These are phyloP conservation scores for Scutellaria minor DNA, from an alignment of 257 asterid genomes.

Conservation along the genomic window DNA sequence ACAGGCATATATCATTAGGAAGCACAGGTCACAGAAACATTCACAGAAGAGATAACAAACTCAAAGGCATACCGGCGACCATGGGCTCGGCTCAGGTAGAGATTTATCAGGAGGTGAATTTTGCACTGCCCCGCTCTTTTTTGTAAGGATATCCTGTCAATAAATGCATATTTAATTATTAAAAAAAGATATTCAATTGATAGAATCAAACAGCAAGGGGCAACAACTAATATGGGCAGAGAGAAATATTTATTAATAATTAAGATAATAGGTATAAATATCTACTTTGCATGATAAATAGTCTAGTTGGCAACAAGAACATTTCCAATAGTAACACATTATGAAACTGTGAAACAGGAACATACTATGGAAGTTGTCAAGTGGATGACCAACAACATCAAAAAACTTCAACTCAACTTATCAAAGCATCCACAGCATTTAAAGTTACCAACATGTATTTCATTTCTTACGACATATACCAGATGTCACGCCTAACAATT, in stretches of 20 bases:
- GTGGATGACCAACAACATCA: constrained; percentile 9
- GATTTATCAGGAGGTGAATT: constrained; percentile 91
- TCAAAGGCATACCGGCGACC: constrained; percentile 88
- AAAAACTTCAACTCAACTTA: constrained; percentile 11
- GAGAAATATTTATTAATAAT: too few relatives aligned
- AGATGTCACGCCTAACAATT: constrained; percentile 5
- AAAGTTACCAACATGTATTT: constrained; percentile 22
- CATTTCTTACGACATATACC: constrained; percentile 18
- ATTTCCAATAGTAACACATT: too few relatives aligned
- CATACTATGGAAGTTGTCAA: neutral
- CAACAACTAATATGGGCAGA: neutral
- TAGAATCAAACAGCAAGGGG: constrained; percentile 22
- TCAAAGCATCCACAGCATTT: constrained; percentile 17
- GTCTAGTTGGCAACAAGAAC: too few relatives aligned
- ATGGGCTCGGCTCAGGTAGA: constrained; percentile 88
- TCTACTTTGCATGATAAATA: too few relatives aligned
- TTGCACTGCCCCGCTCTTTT: constrained; percentile 89
- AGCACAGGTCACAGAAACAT: constrained; percentile 19
- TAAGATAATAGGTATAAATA: too few relatives aligned
- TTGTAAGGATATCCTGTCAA: constrained; percentile 77
- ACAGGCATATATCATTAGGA: neutral
- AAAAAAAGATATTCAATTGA: constrained; percentile 14
- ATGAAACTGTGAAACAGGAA: constrained; percentile 18
- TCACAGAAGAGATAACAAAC: constrained; percentile 32
- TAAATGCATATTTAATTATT: constrained; percentile 29